These are phyloP conservation scores for Pleurotus giganteus DNA, from an alignment of 768 basidiomycete species.

Conservation along the genomic window DNA sequence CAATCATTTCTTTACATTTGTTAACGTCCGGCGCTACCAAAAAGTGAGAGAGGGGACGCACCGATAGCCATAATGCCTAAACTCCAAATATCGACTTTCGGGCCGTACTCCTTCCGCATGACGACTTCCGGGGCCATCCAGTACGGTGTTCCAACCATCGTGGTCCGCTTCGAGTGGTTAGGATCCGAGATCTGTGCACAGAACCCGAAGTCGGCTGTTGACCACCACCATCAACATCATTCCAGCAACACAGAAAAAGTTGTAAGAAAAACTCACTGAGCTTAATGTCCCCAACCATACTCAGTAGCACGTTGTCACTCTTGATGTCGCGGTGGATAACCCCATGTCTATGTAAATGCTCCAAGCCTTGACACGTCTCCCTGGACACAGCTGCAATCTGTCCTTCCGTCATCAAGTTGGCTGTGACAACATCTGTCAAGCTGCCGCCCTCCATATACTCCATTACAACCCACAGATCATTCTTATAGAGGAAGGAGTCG, in stretches of 20 bases:
- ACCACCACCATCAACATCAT: constrained; percentile 7
- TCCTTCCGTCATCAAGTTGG: constrained; percentile 96
- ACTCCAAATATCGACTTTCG: constrained; percentile 98
- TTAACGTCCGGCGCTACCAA: background rate
- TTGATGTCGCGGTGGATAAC: constrained; percentile 99
- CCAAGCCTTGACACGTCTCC: constrained; percentile 89
- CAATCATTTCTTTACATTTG: constrained; percentile 81
- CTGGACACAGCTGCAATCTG: constrained; percentile 96
- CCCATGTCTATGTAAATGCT: constrained; percentile 93
- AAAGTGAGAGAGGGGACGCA: constrained; percentile 30
- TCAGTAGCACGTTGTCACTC: constrained; percentile 94
- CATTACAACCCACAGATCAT: constrained; percentile 99
- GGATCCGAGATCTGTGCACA: constrained; percentile 93
- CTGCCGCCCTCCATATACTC: constrained; percentile 99
- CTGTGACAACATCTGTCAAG: constrained; percentile 93
- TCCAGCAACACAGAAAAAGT: background rate
- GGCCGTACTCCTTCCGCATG: constrained; percentile 95
- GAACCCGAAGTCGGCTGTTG: constrained; percentile 94
- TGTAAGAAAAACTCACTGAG: constrained; percentile 65
- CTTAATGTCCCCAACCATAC: constrained; percentile 94
- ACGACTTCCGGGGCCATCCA: constrained; percentile 99
- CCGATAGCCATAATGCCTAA: constrained; percentile 96
- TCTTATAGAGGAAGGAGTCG: constrained; percentile 96
- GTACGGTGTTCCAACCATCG: constrained; percentile 98
- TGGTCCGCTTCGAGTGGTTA: constrained; percentile 89